Base-by-base conservation (phyloP, 1,139 yeast genomes). In the Magnusiomyces ingens region DNA sequence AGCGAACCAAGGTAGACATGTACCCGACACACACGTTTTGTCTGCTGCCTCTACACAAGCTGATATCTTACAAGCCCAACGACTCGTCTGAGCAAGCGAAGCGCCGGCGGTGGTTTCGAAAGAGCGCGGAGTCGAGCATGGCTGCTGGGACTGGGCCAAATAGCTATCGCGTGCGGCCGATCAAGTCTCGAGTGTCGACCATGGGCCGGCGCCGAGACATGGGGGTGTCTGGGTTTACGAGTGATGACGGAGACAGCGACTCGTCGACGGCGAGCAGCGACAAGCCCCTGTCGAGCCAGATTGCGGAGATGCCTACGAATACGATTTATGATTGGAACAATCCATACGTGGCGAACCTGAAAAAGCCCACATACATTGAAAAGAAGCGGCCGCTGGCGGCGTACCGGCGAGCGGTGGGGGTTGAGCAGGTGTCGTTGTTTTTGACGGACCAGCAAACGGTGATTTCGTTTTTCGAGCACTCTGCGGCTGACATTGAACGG, bases 381-480 rank as follows among this genome's bases (percentile, higher is more conserved):
- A 67, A 69, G n/a, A 70, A 71, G 48, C 65, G 78, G 44, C 80
- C 81, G 6, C 63, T 78, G 37, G 73, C 75, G 52, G 62, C 69
- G 38, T 67, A 74, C 55, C 71, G 74, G 13, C 64, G 76, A 51
- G 74, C 75, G 22, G 79, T 78, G n/a, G 81, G 80, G 0, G 68
- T 77, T 11, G 84, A 79, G 60, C 83, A 79, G 61, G 77, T 76
- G 1, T 75, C 81, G 0, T 62, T 79, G 49, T 78, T 76, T 57
- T 56, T 79, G 22, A 68, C 76, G 4, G 61, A 68, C n/a, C 71
- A 74, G 52, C 68, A 71, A 19, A 71, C 78, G 0, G 75, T 78
- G 8, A 69, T 79, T n/a, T 73, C 82, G 0, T 77, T 79, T 58
- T 79, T 79, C 60, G 83, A 79, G 59, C 74, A 77, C 55, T 72